Evolutionary conservation across 2,329 filamentous ascomycete species (phyloP), one percentile per base, ranked within the genome.

Genomic region (Ophiostoma piceae): DNA sequence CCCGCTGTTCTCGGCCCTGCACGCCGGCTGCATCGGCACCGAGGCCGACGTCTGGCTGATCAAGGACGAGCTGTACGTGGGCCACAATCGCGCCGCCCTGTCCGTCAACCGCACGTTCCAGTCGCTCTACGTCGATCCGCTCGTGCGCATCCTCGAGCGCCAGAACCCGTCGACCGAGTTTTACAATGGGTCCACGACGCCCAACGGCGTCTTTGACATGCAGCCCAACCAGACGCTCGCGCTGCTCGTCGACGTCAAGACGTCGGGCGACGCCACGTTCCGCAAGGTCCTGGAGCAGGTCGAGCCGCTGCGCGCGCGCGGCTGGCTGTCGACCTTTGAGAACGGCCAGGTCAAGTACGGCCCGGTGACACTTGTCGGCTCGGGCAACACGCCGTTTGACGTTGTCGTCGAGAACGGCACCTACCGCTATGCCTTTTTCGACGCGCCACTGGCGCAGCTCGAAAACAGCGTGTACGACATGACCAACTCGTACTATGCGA

Each of bases 191-290:
- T 32, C 67, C 4, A 9, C 32, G 8, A 16, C 82, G 8, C 51
- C 51, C 51, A 57, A 14, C 14, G 89, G 90, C 14, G 79, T 92
- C 9, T 89, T 87, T 74, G 80, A 84, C 73, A 78, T 78, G 9
- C 79, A 84, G 71, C 83, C 85, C 0, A 74, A 75, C 1, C 85
- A 87, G 74, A 82, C 85, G 0, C 77, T 91, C 0, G 81, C 85
- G 5, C 81, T 93, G 3, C 82, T 92, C 4, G 82, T 93, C 39
- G 90, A 93, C 76, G 79, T 92, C 76, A 93, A 93, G 78, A 87
- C 83, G 1, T 76, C 82, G 35, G 84, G 84, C 0, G 75, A 77
- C 3, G 77, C 80, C 29, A 86, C 84, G 1, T 87, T 84, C 80
- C 81, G 81, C 0, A 77, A 82, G 66, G 82, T 90, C 0, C 73